Evolutionary conservation across 129 eudicot species (phyloP), one percentile per base, ranked within the genome.

Genomic region (Arctium minus): DNA sequence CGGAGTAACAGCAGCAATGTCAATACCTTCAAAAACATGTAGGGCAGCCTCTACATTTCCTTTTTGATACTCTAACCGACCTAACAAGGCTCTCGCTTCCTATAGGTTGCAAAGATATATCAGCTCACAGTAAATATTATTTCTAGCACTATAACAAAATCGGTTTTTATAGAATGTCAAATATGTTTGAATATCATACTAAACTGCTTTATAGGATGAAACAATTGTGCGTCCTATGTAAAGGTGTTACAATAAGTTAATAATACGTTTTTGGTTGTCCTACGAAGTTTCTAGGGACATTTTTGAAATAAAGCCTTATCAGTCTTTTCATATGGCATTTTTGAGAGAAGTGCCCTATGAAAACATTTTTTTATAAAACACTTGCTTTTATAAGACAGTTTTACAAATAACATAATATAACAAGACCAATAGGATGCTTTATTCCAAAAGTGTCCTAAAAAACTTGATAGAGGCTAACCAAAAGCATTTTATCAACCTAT

Each of bases 51-150:
- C 98, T 0, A 91, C 72, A 74, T 92, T 94, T 64, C 98, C 98
- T 81, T 94, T 94, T 65, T 94, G 98, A 85, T 88, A 94, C 92
- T 94, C 98, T 22, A 94, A 90, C 65, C 98, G 88, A 70, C 98
- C 98, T 79, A 94, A 84, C 65, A 94, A 85, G 1, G 98, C 96
- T 89, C 98, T 87, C 38, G 98, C 98, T 89, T 94, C 97, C 98
- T 94, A 65, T 60, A 75, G 79, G 73, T 85, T 65, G 73, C 83
- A 75, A 81, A 80, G n/a, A 17, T 60, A 5, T 62, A 70, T 79
- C 80, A 60, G 83, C 79, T 62, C 44, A 67, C 35, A 81, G 46
- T 82, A 36, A 27, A 40, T 72, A 75, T 32, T 82, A 69, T 74
- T 35, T 56, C 65, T 15, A 56, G 27, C 7, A 4, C 9, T 60